Evolutionary conservation across 78 protist species (phyloP).

Genomic region (Planoprotostelium fungivorum): DNA sequence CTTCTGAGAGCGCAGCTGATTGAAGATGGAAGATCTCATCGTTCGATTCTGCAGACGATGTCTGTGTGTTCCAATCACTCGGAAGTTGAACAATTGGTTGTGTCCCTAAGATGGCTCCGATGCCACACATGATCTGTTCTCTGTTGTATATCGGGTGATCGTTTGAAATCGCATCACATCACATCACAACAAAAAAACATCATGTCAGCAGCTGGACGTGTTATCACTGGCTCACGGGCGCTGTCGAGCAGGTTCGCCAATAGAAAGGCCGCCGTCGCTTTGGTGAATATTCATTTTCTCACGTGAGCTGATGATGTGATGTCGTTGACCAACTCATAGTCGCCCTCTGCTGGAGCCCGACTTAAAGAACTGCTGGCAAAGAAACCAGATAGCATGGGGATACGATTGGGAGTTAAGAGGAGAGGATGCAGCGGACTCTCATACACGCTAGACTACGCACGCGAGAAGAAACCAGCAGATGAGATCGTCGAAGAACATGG

Average conservation of each 20-base stretch:
- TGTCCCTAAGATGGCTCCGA: too few species aligned
- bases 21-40: neutral
- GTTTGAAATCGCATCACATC: too few species aligned
- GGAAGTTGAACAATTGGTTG: neutral
- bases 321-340: too few species aligned
- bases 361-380: conserved; percentile 37
- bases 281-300: neutral
- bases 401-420: conserved; percentile 67
- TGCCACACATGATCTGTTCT: too few species aligned
- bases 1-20: too few species aligned
- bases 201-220: neutral
- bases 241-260: neutral
- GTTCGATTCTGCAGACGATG: neutral
- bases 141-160: too few species aligned
- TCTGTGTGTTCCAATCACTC: neutral
- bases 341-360: neutral
- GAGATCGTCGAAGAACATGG: conserved; percentile 62
- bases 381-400: conserved; percentile 35
- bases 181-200: neutral
- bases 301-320: neutral
- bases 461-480: conserved; percentile 42
- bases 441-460: conserved; percentile 83
- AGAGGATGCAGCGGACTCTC: conserved; percentile 84
- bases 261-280: neutral
- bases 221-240: neutral